Base-by-base conservation (phyloP, 352 stramenopile genomes). In the Phytophthora ramorum region DNA sequence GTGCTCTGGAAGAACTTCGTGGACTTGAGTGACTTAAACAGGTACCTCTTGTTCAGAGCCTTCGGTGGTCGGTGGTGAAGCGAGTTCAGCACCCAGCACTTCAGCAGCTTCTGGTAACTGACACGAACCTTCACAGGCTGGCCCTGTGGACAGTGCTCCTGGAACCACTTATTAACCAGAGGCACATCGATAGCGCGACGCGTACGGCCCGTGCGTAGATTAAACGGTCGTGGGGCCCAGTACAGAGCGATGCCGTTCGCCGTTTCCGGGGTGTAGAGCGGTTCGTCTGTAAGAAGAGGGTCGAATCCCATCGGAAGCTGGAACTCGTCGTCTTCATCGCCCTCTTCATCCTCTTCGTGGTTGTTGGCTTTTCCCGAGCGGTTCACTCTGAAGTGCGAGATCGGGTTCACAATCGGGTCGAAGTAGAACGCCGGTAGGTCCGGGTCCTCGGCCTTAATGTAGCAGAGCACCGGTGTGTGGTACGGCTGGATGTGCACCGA, bases 1-100 rank as follows among this genome's bases (percentile, higher is more conserved):
- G 98, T 99, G 56, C 95, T 98, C 64, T 99, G 98, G 81, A 99
- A 99, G 79, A 99, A 99, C 75, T 99, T 99, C n/a, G 98, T 99
- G 26, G 96, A 97, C 79, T 99, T 99, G 3, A 99, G 83, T 48
- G 94, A 98, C 76, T 98, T 98, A 79, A 99, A 99, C 20, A 99
- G 71, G 52, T 98, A 98, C 69, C 98, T 98, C 70, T 99, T 99
- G 71, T 97, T 98, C 55, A 99, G 82, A 38, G 94, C 91, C 75
- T 98, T 99, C 4, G 87, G 89, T 16, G 87, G 76, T 17, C 89
- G 96, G 45, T 96, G 87, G 69, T 99, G 97, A 5, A 99, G 75
- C 57, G 99, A 91, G 85, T 99, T 99, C 4, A 99, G 71, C 28
- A 99, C 98, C 97, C 97, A 99, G 73, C 96, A 98, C 79, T 99